Base-by-base conservation (phyloP, 768 basidiomycete species). In the Phaeotremella skinneri region DNA sequence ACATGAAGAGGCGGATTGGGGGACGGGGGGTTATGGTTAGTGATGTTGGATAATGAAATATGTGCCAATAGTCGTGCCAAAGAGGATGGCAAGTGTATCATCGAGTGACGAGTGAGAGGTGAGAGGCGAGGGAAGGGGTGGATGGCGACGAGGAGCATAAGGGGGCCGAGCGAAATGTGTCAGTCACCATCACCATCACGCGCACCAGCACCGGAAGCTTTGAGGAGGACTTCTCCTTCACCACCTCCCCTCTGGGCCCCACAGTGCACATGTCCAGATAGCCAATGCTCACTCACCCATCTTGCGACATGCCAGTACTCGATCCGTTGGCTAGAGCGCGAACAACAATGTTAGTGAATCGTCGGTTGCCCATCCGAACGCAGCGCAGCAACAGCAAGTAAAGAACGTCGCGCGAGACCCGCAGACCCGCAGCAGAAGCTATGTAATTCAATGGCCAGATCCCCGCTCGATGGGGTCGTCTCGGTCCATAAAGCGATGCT, bases 241-340 rank as follows among this genome's bases (percentile, higher is more conserved):
- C n/a, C n/a, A n/a, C n/a, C n/a, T n/a, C 9, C 17, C 34, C 7
- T 37, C 34, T 37, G 34, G 43, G 43, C 43, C 43, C 43, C 43
- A 45, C 43, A 45, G 37, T 39, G n/a, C 37, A 39, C 9, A 39
- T 39, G n/a, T 32, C 49, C 56, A n/a, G 48, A 49, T 4, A 63
- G 32, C 57, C 58, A 48, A 25, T 48, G 32, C 30, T 59, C 62
- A 63, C 56, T 54, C 29, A 59, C 37, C 42, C 57, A 54, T 53
- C 57, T 62, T 21, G 27, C 11, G 27, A 50, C 49, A 25, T 30
- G 13, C 49, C 32, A 27, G 32, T 52, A 52, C 4, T 23, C 11
- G 43, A 45, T 20, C 43, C 43, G 21, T 45, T 45, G 23, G 43
- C 43, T 45, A 45, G 6, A 45, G 43, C 11, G 43, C 43, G 43